Conservation (phyloP, 2,329 filamentous ascomycete genomes). For the Thelonectria rubi region DNA sequence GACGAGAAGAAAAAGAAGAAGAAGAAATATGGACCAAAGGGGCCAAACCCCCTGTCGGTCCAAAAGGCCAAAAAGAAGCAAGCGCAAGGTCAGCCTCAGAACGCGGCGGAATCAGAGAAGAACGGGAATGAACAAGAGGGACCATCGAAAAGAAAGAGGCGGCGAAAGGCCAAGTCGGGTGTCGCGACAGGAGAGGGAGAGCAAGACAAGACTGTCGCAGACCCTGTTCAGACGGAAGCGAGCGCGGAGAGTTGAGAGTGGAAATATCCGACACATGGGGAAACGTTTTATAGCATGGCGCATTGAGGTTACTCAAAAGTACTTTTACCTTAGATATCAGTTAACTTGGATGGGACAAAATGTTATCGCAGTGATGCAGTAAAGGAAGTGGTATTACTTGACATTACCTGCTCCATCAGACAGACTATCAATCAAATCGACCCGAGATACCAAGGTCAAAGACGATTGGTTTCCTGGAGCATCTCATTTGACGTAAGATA, state of each 20-base stretch:
- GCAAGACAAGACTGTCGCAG: conserved; percentile 19
- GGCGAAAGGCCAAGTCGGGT: conserved; percentile 44
- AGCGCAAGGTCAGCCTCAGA: conserved; percentile 43
- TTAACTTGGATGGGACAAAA: conserved; percentile 4
- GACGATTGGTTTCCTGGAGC: conserved; percentile 3
- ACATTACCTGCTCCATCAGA: too few species aligned
- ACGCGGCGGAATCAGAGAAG: conserved; percentile 46
- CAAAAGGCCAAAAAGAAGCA: conserved; percentile 75
- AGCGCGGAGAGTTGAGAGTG: conserved; percentile 33
- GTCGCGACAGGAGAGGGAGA: conserved; percentile 27
- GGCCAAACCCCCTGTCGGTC: conserved; percentile 75
- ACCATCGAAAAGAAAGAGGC: conserved; percentile 45
- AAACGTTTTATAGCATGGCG: conserved; percentile 32
- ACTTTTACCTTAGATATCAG: conserved; percentile 17
- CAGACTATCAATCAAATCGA: too few species aligned
- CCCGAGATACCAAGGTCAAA: not conserved
- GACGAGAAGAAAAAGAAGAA: conserved; percentile 62
- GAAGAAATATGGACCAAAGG: conserved; percentile 69
- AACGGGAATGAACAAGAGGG: conserved; percentile 37
- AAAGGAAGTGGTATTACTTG: not conserved
- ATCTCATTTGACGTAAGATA: not conserved
- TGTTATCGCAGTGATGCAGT: conserved; percentile 35
- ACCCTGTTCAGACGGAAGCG: conserved; percentile 21
- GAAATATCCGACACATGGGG: conserved; percentile 13
- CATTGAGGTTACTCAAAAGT: conserved; percentile 23